These are phyloP conservation scores for Backusella luteola DNA, from an alignment of 192 early-diverging fungal genomes.

Conservation along the genomic window DNA sequence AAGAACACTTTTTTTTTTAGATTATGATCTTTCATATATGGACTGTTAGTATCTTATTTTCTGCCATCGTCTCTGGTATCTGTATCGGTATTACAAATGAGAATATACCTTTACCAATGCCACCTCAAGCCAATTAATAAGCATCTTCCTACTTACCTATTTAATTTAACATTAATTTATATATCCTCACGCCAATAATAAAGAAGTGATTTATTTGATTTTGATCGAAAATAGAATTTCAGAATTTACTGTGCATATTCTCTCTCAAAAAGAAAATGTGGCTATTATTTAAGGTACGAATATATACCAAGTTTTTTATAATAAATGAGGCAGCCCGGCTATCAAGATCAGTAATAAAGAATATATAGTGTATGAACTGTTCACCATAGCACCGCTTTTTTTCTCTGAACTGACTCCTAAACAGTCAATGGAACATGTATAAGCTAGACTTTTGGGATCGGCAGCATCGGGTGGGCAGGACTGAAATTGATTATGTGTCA, in stretches of 20 bases:
- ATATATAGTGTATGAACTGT: background rate
- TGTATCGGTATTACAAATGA: conserved; percentile 13
- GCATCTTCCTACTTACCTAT: background rate
- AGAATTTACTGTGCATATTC: background rate
- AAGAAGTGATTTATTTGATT: background rate
- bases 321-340: background rate
- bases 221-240: background rate
- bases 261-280: too few species aligned
- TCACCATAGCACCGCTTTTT: background rate
- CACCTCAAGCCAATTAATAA: background rate
- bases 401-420: background rate
- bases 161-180: background rate
- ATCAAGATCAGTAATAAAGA: background rate
- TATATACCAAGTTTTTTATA: background rate
- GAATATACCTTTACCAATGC: background rate
- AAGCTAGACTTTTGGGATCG: conserved; percentile 26
- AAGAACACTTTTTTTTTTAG: background rate
- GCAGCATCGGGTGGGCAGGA: conserved; percentile 17
- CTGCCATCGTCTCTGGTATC: background rate
- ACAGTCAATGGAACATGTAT: conserved; percentile 33
- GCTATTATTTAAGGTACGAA: background rate
- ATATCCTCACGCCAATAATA: background rate
- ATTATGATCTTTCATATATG: conserved; percentile 15
- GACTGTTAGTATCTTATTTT: background rate
- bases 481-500: conserved; percentile 30